Conservation (phyloP, 2,329 filamentous ascomycete species). For the Cladosporium sp. region DNA sequence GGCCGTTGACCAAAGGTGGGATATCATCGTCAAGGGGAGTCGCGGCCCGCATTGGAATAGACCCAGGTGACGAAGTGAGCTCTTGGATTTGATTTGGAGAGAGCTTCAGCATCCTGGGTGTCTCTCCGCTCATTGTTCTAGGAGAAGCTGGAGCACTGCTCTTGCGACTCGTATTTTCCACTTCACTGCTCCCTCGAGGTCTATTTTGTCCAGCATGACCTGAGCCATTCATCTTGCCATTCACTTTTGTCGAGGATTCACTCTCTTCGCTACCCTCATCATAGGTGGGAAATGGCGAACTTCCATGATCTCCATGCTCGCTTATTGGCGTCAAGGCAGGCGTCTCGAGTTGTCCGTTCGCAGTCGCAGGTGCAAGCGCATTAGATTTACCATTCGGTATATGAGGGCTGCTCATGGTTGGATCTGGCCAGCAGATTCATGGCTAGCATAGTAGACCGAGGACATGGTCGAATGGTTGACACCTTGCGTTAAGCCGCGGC, state of each 20-base stretch:
- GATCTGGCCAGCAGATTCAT: conserved; percentile 7
- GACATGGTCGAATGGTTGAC: not conserved
- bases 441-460: not conserved
- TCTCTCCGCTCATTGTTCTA: conserved; percentile 12
- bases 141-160: conserved; percentile 13
- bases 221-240: not conserved
- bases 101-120: conserved; percentile 43
- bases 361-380: not conserved
- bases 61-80: conserved; percentile 51
- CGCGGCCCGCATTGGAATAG: conserved; percentile 47
- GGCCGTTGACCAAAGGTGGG: conserved; percentile 8
- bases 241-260: not conserved
- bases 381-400: not conserved
- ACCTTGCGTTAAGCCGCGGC: not conserved
- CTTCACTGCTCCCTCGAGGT: not conserved
- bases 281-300: conserved; percentile 12
- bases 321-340: conserved; percentile 28
- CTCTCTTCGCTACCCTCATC: conserved; percentile 2
- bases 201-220: not conserved
- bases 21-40: conserved; percentile 35
- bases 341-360: conserved; percentile 23
- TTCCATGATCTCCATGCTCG: conserved; percentile 19
- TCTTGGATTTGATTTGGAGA: conserved; percentile 53
- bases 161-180: conserved; percentile 6
- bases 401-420: conserved; percentile 5